These are phyloP conservation scores for Populus davidiana DNA, from an alignment of 345 rosid genomes.

Conservation along the genomic window DNA sequence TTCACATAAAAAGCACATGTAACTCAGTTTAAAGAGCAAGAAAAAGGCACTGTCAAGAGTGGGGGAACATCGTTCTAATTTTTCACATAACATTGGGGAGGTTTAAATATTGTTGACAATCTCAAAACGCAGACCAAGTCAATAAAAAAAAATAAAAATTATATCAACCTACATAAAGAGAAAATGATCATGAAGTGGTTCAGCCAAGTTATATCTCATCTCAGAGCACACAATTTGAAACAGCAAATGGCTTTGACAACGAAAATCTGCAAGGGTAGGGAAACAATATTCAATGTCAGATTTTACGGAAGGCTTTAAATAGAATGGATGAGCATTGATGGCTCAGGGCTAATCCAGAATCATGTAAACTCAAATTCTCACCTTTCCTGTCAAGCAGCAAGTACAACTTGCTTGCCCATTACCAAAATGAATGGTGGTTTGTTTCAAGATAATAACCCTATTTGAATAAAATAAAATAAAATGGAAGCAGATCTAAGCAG, in stretches of 20 bases:
- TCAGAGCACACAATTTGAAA: slow-evolving; percentile 45
- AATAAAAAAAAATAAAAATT: slow-evolving; percentile 9
- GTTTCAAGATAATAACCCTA: background rate
- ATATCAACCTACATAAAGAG: slow-evolving; percentile 38
- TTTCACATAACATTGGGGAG: background rate
- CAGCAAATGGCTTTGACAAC: slow-evolving; percentile 43
- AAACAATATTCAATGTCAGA: slow-evolving; percentile 43
- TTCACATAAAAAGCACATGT: background rate
- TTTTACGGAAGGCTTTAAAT: slow-evolving; percentile 17
- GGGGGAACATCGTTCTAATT: background rate
- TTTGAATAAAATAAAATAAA: background rate
- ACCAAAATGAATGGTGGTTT: background rate
- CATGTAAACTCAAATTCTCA: slow-evolving; percentile 26
- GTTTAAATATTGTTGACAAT: background rate
- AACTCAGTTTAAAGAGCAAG: background rate
- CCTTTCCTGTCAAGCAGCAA: slow-evolving; percentile 27
- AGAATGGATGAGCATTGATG: slow-evolving; percentile 19
- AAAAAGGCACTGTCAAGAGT: background rate
- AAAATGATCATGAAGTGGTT: slow-evolving; percentile 28
- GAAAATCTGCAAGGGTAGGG: slow-evolving; percentile 47
- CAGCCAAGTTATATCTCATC: slow-evolving; percentile 46
- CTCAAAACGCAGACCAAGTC: slow-evolving; percentile 3
- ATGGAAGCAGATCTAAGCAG: background rate
- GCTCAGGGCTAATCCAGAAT: slow-evolving; percentile 23
- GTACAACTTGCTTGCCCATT: slow-evolving; percentile 1